Base-by-base conservation (phyloP, 108 stramenopile genomes). In the Cafeteria roenbergensis region DNA sequence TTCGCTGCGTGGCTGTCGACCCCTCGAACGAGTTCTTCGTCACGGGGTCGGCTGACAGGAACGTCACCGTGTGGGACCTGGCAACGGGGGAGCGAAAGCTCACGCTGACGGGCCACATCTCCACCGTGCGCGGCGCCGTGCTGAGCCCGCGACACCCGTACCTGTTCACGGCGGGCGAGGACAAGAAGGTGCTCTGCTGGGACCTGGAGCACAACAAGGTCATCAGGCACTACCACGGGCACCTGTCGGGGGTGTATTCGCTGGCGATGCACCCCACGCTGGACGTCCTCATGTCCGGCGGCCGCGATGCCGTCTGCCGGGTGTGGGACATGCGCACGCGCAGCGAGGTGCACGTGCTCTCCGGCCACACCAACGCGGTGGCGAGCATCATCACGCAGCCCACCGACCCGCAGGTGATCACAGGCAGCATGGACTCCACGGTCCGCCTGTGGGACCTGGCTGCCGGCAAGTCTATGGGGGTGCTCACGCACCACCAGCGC, bases 251-350 rank as follows among this genome's bases (percentile, higher is more conserved):
- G 8, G 91, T 99, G 25, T 94, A 92, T 77, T 84, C 77, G 55
- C 69, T 95, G 33, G 78, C 86, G 20, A 65, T 99, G 34, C 98
- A 99, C 81, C 98, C 98, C 4, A 93, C 90, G 22, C 73, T 99
- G 34, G 98, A 99, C 67, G 51, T 99, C 2, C 70, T 99, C 35
- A 89, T 97, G n/a, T 94, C 98, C n/a, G 98, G 93, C 14, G 94
- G 95, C 35, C 80, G 91, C 37, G 98, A 99, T 78, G 87, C 90
- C 32, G 91, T 92, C 48, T 91, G 90, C 6, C 75, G 98, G 21
- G 94, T 97, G 1, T 99, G 98, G 98, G 98, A 99, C 76, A 95
- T 97, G 75, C 82, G 98, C 34, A 90, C 94, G 55, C 93, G 92
- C 75, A 79, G 88, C 64, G 78, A 83, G 71, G 71, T 99, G 6